Percentiles rank a stretch among this genome's conserved stretches.
These are phyloP conservation scores for Vigna hirtella DNA, from an alignment of 306 rosid species.

Conservation along the genomic window DNA sequence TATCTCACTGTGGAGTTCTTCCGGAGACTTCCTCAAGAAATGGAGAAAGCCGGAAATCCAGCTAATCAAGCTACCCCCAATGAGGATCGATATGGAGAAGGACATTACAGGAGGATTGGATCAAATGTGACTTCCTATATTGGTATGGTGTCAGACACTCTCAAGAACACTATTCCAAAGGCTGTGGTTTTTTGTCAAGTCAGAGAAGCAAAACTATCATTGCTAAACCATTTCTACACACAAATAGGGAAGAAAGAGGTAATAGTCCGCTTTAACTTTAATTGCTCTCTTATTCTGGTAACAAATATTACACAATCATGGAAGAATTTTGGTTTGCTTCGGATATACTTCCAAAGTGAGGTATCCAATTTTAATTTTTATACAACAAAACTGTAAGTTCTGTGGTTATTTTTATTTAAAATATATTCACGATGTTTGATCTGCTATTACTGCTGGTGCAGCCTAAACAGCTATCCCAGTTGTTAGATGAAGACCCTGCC, in stretches of 20 bases:
- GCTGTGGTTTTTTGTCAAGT: conserved; percentile 98
- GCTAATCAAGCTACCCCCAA: conserved; percentile 47
- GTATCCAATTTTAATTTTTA: neutral
- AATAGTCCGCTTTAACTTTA: too few species aligned
- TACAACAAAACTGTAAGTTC: neutral
- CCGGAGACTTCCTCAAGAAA: conserved; percentile 88
- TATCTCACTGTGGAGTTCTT: conserved; percentile 99
- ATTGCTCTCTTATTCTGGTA: too few species aligned
- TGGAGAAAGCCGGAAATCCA: conserved; percentile 69
- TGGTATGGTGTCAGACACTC: conserved; percentile 88
- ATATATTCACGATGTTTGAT: neutral
- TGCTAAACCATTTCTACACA: conserved; percentile 80
- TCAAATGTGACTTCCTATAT: conserved; percentile 88
- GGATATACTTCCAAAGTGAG: conserved; percentile 20
- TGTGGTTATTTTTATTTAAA: neutral
- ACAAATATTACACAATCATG: too few species aligned
- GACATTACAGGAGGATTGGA: conserved; percentile 83
- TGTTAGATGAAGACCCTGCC: conserved; percentile 94
- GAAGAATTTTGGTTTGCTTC: neutral
- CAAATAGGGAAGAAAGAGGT: conserved; percentile 95
- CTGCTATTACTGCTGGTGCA: conserved; percentile 39
- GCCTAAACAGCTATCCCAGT: conserved; percentile 72
- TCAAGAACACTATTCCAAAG: conserved; percentile 85
- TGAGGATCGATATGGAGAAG: conserved; percentile 79
- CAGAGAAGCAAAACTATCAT: conserved; percentile 78